Evolutionary conservation across 2,329 filamentous ascomycete species (phyloP).

Genomic region (Keithomyces neogunnii): DNA sequence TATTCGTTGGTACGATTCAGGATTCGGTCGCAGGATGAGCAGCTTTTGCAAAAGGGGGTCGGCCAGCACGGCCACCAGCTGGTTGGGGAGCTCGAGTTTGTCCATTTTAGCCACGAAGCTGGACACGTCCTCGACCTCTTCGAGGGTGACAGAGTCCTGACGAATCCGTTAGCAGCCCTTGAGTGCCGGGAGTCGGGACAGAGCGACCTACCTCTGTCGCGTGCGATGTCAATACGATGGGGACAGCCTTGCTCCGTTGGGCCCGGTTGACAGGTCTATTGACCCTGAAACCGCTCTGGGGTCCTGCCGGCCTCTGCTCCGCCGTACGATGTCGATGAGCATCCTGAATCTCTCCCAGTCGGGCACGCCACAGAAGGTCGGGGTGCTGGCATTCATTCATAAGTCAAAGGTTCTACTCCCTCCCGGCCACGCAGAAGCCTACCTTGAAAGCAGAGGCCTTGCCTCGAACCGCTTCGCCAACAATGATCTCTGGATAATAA

Average conservation of each 20-base stretch:
- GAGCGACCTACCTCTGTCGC: constrained; percentile 51
- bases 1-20: constrained; percentile 41
- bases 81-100: constrained; percentile 71
- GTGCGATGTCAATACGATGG: constrained; percentile 65
- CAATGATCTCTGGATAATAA: constrained; percentile 82
- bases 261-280: constrained; percentile 33
- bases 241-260: constrained; percentile 38
- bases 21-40: constrained; percentile 53
- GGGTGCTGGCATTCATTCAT: constrained; percentile 45
- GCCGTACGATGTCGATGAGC: constrained; percentile 40
- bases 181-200: neutral
- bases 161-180: neutral
- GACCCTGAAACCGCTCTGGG: constrained; percentile 52
- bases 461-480: constrained; percentile 57
- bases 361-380: constrained; percentile 65
- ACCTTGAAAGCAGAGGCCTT: constrained; percentile 56
- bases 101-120: constrained; percentile 67
- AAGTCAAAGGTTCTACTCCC: neutral
- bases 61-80: constrained; percentile 67
- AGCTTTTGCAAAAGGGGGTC: constrained; percentile 76
- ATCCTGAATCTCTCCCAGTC: constrained; percentile 59
- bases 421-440: constrained; percentile 2
- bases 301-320: constrained; percentile 25
- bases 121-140: constrained; percentile 67
- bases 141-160: constrained; percentile 56